These are phyloP conservation scores for Aspergillus persii DNA, from an alignment of 2,329 filamentous ascomycete genomes.

Conservation along the genomic window DNA sequence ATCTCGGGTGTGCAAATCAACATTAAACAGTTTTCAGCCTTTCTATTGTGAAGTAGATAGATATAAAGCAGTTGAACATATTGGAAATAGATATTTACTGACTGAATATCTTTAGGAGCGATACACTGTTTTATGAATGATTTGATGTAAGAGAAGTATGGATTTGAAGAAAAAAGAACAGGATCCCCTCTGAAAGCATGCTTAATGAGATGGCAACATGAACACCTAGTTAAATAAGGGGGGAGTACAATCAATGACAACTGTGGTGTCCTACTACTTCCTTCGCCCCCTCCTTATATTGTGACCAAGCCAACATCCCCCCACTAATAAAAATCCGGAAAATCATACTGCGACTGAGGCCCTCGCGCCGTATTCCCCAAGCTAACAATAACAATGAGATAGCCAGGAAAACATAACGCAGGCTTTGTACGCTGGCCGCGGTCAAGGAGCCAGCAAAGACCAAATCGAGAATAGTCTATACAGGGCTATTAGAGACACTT, in stretches of 20 bases:
- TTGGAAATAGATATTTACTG: too few relatives aligned
- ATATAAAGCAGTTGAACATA: too few relatives aligned
- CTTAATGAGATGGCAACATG: too few relatives aligned
- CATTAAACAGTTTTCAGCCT: too few relatives aligned
- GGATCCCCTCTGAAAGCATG: too few relatives aligned
- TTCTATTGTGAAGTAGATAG: too few relatives aligned
- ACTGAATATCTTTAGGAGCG: too few relatives aligned
- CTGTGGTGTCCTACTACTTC: constrained; percentile 6
- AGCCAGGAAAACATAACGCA: constrained; percentile 13
- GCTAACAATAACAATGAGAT: constrained; percentile 14
- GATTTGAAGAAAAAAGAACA: too few relatives aligned
- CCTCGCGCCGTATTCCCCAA: constrained; percentile 11
- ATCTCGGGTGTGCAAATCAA: too few relatives aligned
- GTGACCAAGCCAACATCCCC: constrained; percentile 12
- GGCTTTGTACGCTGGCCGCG: constrained; percentile 10
- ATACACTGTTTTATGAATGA: too few relatives aligned
- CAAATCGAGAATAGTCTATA: constrained; percentile 15
- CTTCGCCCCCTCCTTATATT: constrained; percentile 8
- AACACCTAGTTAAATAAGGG: too few relatives aligned
- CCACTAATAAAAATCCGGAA: constrained; percentile 15
- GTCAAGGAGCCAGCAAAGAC: constrained; percentile 19
- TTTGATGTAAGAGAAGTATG: too few relatives aligned
- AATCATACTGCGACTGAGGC: constrained; percentile 13
- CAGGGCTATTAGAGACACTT: background rate
- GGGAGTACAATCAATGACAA: constrained; percentile 12